A percentile compares a stretch with the other conserved stretches of the same genome.
These are phyloP conservation scores for Nakazawaea siamensis DNA, from an alignment of 805 yeast genomes.

Conservation along the genomic window DNA sequence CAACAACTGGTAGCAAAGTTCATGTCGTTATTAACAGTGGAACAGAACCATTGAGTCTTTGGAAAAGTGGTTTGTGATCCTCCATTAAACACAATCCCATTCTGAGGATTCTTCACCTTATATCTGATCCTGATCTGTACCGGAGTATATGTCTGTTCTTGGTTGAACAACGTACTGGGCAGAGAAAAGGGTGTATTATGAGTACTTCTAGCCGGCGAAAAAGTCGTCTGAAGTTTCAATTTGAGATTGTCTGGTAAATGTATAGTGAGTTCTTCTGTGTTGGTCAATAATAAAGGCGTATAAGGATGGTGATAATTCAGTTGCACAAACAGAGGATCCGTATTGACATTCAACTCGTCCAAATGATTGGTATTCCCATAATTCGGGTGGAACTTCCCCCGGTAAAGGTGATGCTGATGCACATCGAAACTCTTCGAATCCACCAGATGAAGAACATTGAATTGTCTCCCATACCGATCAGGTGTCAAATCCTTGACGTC, in stretches of 20 bases:
- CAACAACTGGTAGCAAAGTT: slow-evolving; percentile 88
- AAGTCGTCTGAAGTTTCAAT: slow-evolving; percentile 42
- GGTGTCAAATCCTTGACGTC: slow-evolving; percentile 17
- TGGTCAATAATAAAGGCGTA: slow-evolving; percentile 19
- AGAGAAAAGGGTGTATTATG: slow-evolving; percentile 10
- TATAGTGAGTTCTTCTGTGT: slow-evolving; percentile 60
- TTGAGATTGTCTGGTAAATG: slow-evolving; percentile 59
- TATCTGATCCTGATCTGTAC: slow-evolving; percentile 64
- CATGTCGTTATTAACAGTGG: slow-evolving; percentile 71
- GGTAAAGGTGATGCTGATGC: slow-evolving; percentile 52
- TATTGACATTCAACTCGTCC: slow-evolving; percentile 22
- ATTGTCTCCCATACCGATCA: slow-evolving; percentile 12
- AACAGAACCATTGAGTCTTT: slow-evolving; percentile 66
- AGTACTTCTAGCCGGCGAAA: slow-evolving; percentile 26
- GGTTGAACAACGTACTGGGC: slow-evolving; percentile 13
- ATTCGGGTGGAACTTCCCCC: slow-evolving; percentile 43
- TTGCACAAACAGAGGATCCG: slow-evolving; percentile 12
- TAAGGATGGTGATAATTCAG: slow-evolving; percentile 17
- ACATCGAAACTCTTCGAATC: slow-evolving; percentile 31
- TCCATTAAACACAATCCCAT: slow-evolving; percentile 73
- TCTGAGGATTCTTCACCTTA: slow-evolving; percentile 51
- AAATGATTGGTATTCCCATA: slow-evolving; percentile 36
- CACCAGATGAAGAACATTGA: slow-evolving; percentile 28
- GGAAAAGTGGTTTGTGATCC: slow-evolving; percentile 39
- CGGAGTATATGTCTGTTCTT: slow-evolving; percentile 61